Conservation (phyloP, 176 grass and related monocot species). For the Oryza glumipatula region DNA sequence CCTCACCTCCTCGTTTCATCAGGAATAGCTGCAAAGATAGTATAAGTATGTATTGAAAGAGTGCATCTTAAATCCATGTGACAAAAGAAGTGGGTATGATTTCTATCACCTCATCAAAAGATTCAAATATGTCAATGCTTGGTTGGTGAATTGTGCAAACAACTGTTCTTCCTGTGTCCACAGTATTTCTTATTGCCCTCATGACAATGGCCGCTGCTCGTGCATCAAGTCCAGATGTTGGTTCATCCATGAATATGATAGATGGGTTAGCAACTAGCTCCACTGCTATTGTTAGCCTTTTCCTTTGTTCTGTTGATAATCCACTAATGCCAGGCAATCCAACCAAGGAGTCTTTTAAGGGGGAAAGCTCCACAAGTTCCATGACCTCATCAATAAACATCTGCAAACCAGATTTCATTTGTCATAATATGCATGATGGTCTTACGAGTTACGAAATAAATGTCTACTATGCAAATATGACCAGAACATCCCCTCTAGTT, state of each 20-base stretch:
- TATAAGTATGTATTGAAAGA: neutral
- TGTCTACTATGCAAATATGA: neutral
- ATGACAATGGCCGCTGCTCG: neutral
- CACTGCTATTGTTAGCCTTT: neutral
- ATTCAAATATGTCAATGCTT: neutral
- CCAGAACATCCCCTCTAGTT: neutral
- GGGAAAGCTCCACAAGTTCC: neutral
- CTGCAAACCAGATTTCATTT: neutral
- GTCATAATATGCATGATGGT: neutral
- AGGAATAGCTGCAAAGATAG: slow-evolving; percentile 11
- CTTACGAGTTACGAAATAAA: neutral
- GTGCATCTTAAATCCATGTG: neutral
- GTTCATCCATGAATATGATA: slow-evolving; percentile 3
- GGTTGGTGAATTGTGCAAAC: slow-evolving; percentile 1
- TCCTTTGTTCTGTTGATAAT: neutral
- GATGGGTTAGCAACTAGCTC: slow-evolving; percentile 4
- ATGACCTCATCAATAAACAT: slow-evolving; percentile 3
- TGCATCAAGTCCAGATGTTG: slow-evolving; percentile 5
- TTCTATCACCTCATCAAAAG: neutral
- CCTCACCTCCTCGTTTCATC: slow-evolving; percentile 27
- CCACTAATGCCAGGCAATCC: neutral
- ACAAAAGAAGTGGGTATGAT: neutral
- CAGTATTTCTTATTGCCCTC: neutral
- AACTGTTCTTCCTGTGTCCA: neutral
- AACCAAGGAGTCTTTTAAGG: neutral